Percentiles rank a stretch among this genome's conserved stretches.
phyloP scores from a whole-genome alignment of 257 asterid genomes.

The Vinca minor region DNA sequence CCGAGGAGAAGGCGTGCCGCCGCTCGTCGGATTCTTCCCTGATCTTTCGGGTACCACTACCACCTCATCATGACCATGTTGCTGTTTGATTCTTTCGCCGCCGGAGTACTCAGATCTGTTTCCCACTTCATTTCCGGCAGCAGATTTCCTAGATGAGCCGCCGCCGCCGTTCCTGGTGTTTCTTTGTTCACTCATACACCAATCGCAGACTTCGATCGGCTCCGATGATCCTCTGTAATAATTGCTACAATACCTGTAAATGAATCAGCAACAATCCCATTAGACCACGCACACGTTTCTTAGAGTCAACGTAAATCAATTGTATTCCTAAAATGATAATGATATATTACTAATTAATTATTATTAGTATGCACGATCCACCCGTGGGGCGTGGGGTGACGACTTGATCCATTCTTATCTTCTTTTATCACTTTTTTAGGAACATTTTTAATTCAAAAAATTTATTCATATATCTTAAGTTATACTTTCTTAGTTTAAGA shows the following conservation, averaged over 20 bases:
- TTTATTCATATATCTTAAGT: too few species aligned
- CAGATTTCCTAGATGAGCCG: slow-evolving; percentile 20
- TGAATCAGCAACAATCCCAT: neutral
- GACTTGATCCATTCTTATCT: too few species aligned
- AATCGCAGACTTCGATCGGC: slow-evolving; percentile 59
- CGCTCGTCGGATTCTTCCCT: slow-evolving; percentile 34
- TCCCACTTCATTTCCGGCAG: too few species aligned
- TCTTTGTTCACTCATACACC: slow-evolving; percentile 75
- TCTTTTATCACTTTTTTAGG: too few species aligned
- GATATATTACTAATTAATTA: neutral
- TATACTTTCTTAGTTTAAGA: too few species aligned
- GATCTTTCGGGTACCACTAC: slow-evolving; percentile 32
- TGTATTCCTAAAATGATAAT: neutral
- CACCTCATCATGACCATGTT: slow-evolving; percentile 39
- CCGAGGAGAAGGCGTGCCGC: slow-evolving; percentile 52
- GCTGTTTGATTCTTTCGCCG: slow-evolving; percentile 61
- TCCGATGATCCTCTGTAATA: slow-evolving; percentile 62
- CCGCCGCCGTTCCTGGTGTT: slow-evolving; percentile 21
- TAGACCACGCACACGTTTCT: neutral
- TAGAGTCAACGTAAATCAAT: neutral
- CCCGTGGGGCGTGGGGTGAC: neutral
- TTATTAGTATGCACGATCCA: neutral
- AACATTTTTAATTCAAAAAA: too few species aligned
- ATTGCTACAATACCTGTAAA: slow-evolving; percentile 76
- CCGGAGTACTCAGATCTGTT: slow-evolving; percentile 54